phyloP scores from a whole-genome alignment of 1,139 yeast species.

The Sugiyamaella xylanicola region DNA sequence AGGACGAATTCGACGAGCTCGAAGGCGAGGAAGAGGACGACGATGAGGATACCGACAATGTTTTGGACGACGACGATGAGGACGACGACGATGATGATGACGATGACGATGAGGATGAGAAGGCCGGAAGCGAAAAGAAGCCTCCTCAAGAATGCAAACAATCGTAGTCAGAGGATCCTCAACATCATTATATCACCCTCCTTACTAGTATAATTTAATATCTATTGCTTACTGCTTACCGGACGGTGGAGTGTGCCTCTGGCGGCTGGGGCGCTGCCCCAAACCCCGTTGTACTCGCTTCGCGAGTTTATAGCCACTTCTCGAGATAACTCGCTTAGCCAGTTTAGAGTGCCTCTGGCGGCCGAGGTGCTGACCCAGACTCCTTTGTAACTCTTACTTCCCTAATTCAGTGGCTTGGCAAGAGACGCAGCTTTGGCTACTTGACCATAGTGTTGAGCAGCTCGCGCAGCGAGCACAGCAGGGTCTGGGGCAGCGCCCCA shows the following conservation, averaged over 20 bases:
- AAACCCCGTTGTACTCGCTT: not conserved
- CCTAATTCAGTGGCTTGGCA: no score
- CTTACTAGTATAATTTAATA: conserved; percentile 9
- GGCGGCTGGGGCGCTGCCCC: conserved; percentile 1
- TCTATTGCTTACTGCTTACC: no score
- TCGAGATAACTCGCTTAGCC: no score
- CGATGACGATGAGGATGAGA: conserved; percentile 42
- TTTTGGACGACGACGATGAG: conserved; percentile 56
- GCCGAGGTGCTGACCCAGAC: not conserved
- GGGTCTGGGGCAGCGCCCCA: no score
- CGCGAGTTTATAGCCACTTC: no score
- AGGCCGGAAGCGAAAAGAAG: conserved; percentile 43
- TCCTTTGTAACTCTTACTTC: not conserved
- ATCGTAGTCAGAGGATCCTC: conserved; percentile 44
- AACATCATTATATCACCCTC: not conserved
- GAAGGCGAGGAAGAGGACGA: conserved; percentile 55
- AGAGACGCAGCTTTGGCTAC: no score
- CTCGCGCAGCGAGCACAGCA: no score
- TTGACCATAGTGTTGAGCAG: no score
- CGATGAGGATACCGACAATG: no score
- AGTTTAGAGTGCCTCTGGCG: not conserved
- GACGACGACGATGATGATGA: conserved; percentile 47
- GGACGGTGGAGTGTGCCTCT: not conserved
- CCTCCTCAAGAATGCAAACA: conserved; percentile 92
- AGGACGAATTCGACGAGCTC: conserved; percentile 54